phyloP scores from a whole-genome alignment of 2,329 filamentous ascomycete species.

The Aquanectria penicillioides region DNA sequence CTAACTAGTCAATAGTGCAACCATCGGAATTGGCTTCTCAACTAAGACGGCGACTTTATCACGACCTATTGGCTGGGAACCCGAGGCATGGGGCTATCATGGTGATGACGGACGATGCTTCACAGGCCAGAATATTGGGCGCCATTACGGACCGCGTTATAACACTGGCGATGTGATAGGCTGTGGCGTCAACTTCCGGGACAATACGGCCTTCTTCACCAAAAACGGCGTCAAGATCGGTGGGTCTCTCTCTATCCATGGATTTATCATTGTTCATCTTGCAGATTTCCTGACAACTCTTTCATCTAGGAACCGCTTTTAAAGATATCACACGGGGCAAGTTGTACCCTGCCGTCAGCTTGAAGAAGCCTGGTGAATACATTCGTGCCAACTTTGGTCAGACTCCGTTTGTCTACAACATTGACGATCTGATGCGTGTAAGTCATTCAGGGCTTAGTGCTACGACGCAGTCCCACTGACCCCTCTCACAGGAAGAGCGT shows the following conservation, averaged over 20 bases:
- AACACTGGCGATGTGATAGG: constrained; percentile 68
- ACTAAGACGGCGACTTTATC: constrained; percentile 62
- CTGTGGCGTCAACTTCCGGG: constrained; percentile 73
- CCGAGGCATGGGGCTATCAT: constrained; percentile 75
- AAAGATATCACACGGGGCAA: constrained; percentile 69
- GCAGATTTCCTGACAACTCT: constrained; percentile 35
- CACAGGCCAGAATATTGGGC: constrained; percentile 65
- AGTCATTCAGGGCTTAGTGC: constrained; percentile 36
- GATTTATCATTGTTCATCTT: background rate
- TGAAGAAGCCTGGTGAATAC: constrained; percentile 72
- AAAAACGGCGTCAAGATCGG: constrained; percentile 70
- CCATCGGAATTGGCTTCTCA: constrained; percentile 72
- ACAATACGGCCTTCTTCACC: constrained; percentile 74
- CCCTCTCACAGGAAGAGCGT: constrained; percentile 64
- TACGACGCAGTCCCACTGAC: constrained; percentile 20
- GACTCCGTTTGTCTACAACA: constrained; percentile 87
- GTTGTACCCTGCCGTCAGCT: constrained; percentile 73
- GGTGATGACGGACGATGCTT: constrained; percentile 74
- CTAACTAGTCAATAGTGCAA: constrained; percentile 55
- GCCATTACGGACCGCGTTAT: constrained; percentile 66
- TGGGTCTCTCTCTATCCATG: constrained; percentile 44
- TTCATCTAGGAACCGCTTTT: constrained; percentile 78
- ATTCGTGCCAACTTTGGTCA: constrained; percentile 74
- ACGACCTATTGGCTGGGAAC: constrained; percentile 73
- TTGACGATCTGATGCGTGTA: constrained; percentile 85